Percentiles rank a stretch among this genome's conserved stretches.
phyloP scores from a whole-genome alignment of 768 basidiomycete species.

The Boletus rubropictus region DNA sequence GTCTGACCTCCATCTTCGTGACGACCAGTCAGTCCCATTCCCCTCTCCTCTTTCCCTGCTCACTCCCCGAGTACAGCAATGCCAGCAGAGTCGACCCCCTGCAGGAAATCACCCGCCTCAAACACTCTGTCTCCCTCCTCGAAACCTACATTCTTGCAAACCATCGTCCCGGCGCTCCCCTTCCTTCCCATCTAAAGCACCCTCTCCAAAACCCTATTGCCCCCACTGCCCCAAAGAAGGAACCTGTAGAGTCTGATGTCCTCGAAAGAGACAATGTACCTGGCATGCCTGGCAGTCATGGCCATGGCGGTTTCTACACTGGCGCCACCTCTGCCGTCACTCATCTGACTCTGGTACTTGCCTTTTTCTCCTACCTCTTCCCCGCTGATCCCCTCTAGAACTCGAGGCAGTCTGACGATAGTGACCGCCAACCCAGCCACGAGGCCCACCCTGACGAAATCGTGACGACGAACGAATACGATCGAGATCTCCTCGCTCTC shows the following conservation, averaged over 20 bases:
- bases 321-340: constrained; percentile 75
- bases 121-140: constrained; percentile 37
- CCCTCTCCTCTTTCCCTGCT: constrained; percentile 33
- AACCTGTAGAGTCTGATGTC: constrained; percentile 42
- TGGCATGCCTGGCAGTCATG: constrained; percentile 61
- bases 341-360: constrained; percentile 55
- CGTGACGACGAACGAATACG: constrained; percentile 48
- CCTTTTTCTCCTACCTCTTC: constrained; percentile 9
- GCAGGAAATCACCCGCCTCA: constrained; percentile 37
- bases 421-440: constrained; percentile 47
- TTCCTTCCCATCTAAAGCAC: constrained; percentile 27
- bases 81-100: constrained; percentile 34
- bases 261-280: constrained; percentile 47
- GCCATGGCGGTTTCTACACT: constrained; percentile 65
- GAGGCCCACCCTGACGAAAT: constrained; percentile 40
- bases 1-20: constrained; percentile 46
- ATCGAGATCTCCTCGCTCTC: constrained; percentile 63
- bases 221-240: constrained; percentile 47
- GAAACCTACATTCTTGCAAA: constrained; percentile 33
- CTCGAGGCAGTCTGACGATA: constrained; percentile 47
- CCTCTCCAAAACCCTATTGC: constrained; percentile 18
- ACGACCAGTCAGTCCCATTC: constrained; percentile 37
- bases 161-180: constrained; percentile 19
- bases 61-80: constrained; percentile 25
- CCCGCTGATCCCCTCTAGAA: constrained; percentile 31